A percentile compares a stretch with the other conserved stretches of the same genome.
Conservation (phyloP, 164 flowering plant species). For the Dillenia turbinata region DNA sequence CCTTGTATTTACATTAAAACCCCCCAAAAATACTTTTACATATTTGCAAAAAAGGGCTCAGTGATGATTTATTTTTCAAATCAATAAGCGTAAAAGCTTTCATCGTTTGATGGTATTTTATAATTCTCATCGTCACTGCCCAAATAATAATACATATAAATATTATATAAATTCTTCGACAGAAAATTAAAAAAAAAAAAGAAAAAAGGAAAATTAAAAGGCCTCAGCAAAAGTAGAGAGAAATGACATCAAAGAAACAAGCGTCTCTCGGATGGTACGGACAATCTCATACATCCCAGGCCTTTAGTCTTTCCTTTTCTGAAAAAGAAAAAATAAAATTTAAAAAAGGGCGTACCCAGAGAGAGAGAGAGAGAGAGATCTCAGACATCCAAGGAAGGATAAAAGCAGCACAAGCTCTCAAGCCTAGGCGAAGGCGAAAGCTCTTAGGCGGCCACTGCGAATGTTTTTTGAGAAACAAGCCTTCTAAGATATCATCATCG, state of each 20-base stretch:
- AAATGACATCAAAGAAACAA: slow-evolving; percentile 5
- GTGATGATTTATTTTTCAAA: slow-evolving; percentile 7
- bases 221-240: not conserved
- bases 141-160: not conserved
- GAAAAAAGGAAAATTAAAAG: too few relatives aligned
- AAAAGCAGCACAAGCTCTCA: too few relatives aligned
- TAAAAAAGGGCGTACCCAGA: too few relatives aligned
- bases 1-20: slow-evolving; percentile 2
- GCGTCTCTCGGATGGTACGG: slow-evolving; percentile 9
- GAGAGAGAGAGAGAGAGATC: too few relatives aligned
- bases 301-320: not conserved
- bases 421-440: too few relatives aligned
- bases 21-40: not conserved
- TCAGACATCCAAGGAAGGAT: too few relatives aligned
- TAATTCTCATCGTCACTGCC: slow-evolving; percentile 9
- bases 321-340: too few relatives aligned
- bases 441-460: too few relatives aligned
- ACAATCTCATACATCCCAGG: slow-evolving; percentile 6
- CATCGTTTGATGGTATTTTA: slow-evolving; percentile 16
- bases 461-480: too few relatives aligned
- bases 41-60: slow-evolving; percentile 4
- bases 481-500: too few relatives aligned
- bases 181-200: too few relatives aligned
- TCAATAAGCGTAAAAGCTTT: slow-evolving; percentile 12
- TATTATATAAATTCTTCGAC: too few relatives aligned